Conservation (phyloP, 1,284 basidiomycete species). For the Apiotrichum porosum region DNA sequence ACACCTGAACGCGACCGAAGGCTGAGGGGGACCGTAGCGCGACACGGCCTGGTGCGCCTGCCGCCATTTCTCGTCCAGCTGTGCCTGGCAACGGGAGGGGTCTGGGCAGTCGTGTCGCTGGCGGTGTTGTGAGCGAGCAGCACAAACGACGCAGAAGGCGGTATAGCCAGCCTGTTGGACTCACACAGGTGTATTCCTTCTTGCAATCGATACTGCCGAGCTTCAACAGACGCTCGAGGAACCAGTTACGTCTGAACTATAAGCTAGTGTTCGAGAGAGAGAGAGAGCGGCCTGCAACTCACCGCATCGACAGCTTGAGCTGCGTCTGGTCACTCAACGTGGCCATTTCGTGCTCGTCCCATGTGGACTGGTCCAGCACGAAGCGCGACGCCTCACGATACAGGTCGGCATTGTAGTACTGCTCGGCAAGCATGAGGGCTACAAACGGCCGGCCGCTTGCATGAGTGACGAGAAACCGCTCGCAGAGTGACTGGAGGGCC, state of each 20-base stretch:
- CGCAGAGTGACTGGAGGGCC: slow-evolving; percentile 69
- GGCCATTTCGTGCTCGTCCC: slow-evolving; percentile 66
- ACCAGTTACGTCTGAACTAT: slow-evolving; percentile 71
- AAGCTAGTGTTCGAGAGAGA: too few species aligned
- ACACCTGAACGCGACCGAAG: slow-evolving; percentile 23
- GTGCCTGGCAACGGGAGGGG: slow-evolving; percentile 66
- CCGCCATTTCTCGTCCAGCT: slow-evolving; percentile 90
- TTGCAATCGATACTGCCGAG: slow-evolving; percentile 77
- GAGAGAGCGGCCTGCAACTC: slow-evolving; percentile 18
- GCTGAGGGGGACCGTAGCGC: slow-evolving; percentile 63
- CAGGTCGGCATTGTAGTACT: slow-evolving; percentile 78
- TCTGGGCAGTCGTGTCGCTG: slow-evolving; percentile 82
- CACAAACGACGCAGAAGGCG: too few species aligned
- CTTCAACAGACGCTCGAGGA: slow-evolving; percentile 87
- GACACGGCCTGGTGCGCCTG: slow-evolving; percentile 81
- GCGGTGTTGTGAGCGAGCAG: too few species aligned
- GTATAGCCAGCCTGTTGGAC: neutral
- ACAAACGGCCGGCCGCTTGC: slow-evolving; percentile 85
- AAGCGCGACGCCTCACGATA: slow-evolving; percentile 85
- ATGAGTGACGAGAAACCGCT: slow-evolving; percentile 80
- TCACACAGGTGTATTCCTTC: slow-evolving; percentile 57
- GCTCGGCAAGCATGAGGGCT: slow-evolving; percentile 81
- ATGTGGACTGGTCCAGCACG: slow-evolving; percentile 69
- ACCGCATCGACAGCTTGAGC: slow-evolving; percentile 82
- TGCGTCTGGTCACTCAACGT: slow-evolving; percentile 72